Evolutionary conservation across 805 yeast genomes (phyloP).

Genomic region (Yamadazyma philogaea): DNA sequence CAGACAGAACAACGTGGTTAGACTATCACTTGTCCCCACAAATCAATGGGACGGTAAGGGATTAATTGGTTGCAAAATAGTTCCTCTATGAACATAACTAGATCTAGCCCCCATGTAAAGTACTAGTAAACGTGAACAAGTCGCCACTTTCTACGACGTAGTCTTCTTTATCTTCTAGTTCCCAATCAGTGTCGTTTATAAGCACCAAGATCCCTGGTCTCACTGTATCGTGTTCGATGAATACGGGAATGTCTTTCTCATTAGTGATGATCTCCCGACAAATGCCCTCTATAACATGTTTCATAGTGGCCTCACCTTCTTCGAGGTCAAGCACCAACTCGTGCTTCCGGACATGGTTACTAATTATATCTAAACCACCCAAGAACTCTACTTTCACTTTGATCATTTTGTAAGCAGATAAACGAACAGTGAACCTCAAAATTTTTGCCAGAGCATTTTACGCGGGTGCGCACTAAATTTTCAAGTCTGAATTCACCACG

Average conservation of each 20-base stretch:
- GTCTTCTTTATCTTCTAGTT: slow-evolving; percentile 81
- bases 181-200: slow-evolving; percentile 97
- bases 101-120: slow-evolving; percentile 89
- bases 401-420: slow-evolving; percentile 12
- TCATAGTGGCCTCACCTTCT: slow-evolving; percentile 40
- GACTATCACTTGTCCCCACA: slow-evolving; percentile 40
- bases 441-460: background rate
- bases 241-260: slow-evolving; percentile 64
- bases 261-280: slow-evolving; percentile 54
- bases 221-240: slow-evolving; percentile 75
- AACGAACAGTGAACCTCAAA: background rate
- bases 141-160: slow-evolving; percentile 77
- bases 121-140: slow-evolving; percentile 81
- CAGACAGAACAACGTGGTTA: slow-evolving; percentile 25
- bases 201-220: slow-evolving; percentile 92
- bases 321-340: slow-evolving; percentile 44
- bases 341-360: slow-evolving; percentile 55
- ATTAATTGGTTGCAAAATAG: slow-evolving; percentile 62
- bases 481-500: slow-evolving; percentile 4
- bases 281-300: slow-evolving; percentile 57
- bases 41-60: slow-evolving; percentile 65
- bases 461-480: slow-evolving; percentile 1
- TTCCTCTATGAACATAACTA: slow-evolving; percentile 33
- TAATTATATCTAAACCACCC: slow-evolving; percentile 85
- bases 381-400: slow-evolving; percentile 43